These are phyloP conservation scores for Ustilago shanxiensis DNA, from an alignment of 1,284 basidiomycete species.

Conservation along the genomic window DNA sequence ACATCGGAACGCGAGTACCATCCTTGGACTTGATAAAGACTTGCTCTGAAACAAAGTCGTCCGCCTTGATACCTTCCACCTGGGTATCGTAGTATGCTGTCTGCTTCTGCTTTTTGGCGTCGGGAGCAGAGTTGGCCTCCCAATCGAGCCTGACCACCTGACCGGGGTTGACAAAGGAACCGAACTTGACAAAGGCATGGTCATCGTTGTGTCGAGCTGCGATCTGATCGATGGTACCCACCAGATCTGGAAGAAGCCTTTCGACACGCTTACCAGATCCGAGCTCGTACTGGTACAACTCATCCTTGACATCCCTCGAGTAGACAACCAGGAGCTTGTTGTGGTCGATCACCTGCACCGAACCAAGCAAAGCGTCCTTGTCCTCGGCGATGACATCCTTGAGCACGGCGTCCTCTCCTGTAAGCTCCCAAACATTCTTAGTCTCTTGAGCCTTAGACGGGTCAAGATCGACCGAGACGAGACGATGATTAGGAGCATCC, in stretches of 20 bases:
- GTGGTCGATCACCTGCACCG: slow-evolving; percentile 74
- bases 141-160: slow-evolving; percentile 72
- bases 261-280: slow-evolving; percentile 74
- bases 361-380: slow-evolving; percentile 75
- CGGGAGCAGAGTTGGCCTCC: slow-evolving; percentile 60
- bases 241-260: slow-evolving; percentile 77
- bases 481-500: slow-evolving; percentile 64
- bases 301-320: slow-evolving; percentile 84
- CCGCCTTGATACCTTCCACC: slow-evolving; percentile 77
- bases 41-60: slow-evolving; percentile 82
- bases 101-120: slow-evolving; percentile 33
- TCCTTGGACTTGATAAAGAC: slow-evolving; percentile 78
- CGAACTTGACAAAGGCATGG: slow-evolving; percentile 80
- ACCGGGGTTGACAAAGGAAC: slow-evolving; percentile 81
- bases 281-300: slow-evolving; percentile 81
- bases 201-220: slow-evolving; percentile 75
- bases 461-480: slow-evolving; percentile 59
- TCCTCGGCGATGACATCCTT: slow-evolving; percentile 81
- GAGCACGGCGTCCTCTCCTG: slow-evolving; percentile 67
- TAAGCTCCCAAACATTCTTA: slow-evolving; percentile 57
- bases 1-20: slow-evolving; percentile 86
- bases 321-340: slow-evolving; percentile 79
- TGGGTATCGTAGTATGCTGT: slow-evolving; percentile 76
- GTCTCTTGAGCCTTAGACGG: slow-evolving; percentile 37
- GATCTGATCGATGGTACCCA: slow-evolving; percentile 77